These are phyloP conservation scores for Aspergillus pseudotamarii DNA, from an alignment of 2,329 filamentous ascomycete genomes.

Conservation along the genomic window DNA sequence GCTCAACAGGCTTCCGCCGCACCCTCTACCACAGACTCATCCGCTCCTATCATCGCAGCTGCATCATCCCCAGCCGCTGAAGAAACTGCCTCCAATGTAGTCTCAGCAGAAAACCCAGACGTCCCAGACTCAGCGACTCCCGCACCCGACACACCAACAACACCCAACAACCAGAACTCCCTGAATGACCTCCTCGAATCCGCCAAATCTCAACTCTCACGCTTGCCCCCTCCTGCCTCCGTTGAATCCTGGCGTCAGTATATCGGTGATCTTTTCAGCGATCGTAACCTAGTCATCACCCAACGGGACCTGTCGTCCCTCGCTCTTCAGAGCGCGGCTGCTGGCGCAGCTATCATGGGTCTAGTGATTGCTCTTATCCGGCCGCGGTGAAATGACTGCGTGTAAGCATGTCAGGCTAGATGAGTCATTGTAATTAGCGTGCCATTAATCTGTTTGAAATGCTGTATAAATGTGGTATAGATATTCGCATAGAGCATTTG, in stretches of 20 bases:
- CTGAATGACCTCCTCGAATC: conserved; percentile 17
- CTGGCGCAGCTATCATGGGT: conserved; percentile 65
- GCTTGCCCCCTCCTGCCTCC: conserved; percentile 29
- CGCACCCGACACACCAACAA: neutral
- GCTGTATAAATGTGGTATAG: conserved; percentile 4
- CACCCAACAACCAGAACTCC: conserved; percentile 6
- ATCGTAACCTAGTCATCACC: conserved; percentile 63
- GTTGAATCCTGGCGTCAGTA: conserved; percentile 53
- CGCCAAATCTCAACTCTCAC: conserved; percentile 28
- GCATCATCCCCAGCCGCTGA: neutral
- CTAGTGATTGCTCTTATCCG: conserved; percentile 55
- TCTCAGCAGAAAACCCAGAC: conserved; percentile 4
- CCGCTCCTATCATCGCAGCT: neutral
- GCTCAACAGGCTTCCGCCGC: neutral
- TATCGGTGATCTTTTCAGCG: conserved; percentile 65
- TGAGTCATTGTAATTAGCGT: conserved; percentile 4
- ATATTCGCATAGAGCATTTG: conserved; percentile 2
- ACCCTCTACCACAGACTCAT: neutral
- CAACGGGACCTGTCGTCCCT: conserved; percentile 73
- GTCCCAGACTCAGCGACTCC: neutral
- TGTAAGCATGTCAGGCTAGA: conserved; percentile 18
- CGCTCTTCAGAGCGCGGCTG: conserved; percentile 66
- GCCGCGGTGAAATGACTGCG: conserved; percentile 38
- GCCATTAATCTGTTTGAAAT: neutral
- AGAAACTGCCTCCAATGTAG: neutral